Evolutionary conservation across 2,329 filamentous ascomycete genomes (phyloP), one percentile per base, ranked within the genome.

Genomic region (Exophiala mesophila): DNA sequence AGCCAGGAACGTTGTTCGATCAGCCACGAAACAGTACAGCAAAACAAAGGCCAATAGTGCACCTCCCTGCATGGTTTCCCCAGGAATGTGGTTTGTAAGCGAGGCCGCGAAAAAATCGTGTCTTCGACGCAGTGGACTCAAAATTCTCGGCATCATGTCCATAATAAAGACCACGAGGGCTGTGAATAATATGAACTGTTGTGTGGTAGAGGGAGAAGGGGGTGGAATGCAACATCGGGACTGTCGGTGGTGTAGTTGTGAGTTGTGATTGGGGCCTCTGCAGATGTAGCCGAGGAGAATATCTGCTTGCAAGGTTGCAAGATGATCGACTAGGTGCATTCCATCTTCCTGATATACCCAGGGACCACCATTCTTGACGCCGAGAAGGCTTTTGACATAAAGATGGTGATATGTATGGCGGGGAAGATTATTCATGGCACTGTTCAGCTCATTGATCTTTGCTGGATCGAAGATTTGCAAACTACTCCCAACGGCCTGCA

Each of bases 281-380:
- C 77, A 80, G 32, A 71, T 69, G 19, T 70, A 60, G 45, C 76
- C 77, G 36, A 80, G 65, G 2, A 76, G 57, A 13, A 78, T 57
- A 52, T 80, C 71, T 10, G 72, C 69, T 60, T 73, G 71, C 39
- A 62, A 61, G 34, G 63, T 61, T 2, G 70, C 68, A 19, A 78
- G 65, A 18, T 57, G 61, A 10, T 69, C 63, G 9, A 66, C 59
- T 7, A 74, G 63, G 57, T 76, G 72, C 17, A 78, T 52, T 10
- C 74, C 73, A 44, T 69, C 70, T 31, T 66, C 63, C 33, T 69
- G 63, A 12, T 26, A 26, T 26, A 26, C 12, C 23, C 23, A 26
- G 23, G 23, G 7, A 26, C 23, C 23, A n/a, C 23, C 23, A 26
- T 26, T 26, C 23, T 12, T 12, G 23, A 26, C 12, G 12, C 12